These are phyloP conservation scores for Misopates orontium DNA, from an alignment of 257 asterid species.

Conservation along the genomic window DNA sequence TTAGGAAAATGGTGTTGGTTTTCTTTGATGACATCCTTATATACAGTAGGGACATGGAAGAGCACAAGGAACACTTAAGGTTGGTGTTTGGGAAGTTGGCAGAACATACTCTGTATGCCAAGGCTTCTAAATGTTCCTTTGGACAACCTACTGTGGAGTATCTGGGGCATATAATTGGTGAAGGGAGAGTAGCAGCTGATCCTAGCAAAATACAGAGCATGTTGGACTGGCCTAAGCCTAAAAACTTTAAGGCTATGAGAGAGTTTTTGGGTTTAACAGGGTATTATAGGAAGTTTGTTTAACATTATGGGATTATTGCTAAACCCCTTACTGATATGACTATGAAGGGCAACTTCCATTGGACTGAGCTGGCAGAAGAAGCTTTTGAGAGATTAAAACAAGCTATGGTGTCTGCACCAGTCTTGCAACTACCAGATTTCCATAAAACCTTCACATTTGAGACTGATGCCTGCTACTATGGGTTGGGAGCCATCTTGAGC, in stretches of 20 bases:
- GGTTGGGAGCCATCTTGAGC: too few species aligned
- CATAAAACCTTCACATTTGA: neutral
- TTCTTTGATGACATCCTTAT: too few species aligned
- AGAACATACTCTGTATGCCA: neutral
- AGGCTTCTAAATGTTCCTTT: constrained; percentile 3
- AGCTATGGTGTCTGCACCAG: neutral
- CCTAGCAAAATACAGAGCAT: neutral
- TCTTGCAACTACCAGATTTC: neutral
- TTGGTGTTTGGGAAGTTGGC: neutral
- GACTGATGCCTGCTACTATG: neutral
- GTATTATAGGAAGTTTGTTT: neutral
- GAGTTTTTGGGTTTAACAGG: constrained; percentile 6
- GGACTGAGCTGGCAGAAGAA: neutral
- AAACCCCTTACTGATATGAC: neutral
- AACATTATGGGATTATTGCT: neutral
- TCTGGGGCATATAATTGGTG: neutral
- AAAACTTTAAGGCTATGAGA: neutral
- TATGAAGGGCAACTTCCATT: neutral
- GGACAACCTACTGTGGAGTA: neutral
- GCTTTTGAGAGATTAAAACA: neutral
- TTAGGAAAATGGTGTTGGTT: too few species aligned
- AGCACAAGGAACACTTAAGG: neutral
- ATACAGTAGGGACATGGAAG: too few species aligned
- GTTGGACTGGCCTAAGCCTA: neutral
- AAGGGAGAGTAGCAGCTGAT: neutral